phyloP scores from a whole-genome alignment of 148 eudicot genomes.

The Rhododendron williamsianum region DNA sequence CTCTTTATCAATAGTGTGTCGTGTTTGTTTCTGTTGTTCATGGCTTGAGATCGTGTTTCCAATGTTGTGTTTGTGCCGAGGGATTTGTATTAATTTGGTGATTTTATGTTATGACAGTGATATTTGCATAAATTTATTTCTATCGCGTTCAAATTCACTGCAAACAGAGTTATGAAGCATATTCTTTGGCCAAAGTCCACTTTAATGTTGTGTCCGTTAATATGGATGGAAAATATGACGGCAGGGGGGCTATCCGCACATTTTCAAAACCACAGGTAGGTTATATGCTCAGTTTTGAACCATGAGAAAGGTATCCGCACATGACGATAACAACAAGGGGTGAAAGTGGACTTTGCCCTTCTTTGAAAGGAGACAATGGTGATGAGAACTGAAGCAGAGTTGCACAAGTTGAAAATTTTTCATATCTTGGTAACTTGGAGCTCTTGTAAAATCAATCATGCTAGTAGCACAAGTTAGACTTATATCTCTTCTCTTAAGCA shows the following conservation, averaged over 20 bases:
- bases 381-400: not conserved
- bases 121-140: not conserved
- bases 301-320: too few species aligned
- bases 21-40: not conserved
- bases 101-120: not conserved
- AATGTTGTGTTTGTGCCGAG: not conserved
- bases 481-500: not conserved
- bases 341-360: too few species aligned
- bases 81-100: not conserved
- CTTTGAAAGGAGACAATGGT: not conserved
- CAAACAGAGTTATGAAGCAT: not conserved
- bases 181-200: too few species aligned
- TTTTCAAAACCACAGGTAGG: too few species aligned
- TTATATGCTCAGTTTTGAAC: too few species aligned
- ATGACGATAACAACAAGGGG: too few species aligned
- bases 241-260: too few species aligned
- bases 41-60: slow-evolving; percentile 6
- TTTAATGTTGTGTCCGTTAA: too few species aligned
- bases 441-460: not conserved
- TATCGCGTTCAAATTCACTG: not conserved
- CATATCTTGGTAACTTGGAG: not conserved
- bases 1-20: slow-evolving; percentile 13
- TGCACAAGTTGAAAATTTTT: not conserved
- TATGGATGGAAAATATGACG: too few species aligned
- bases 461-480: not conserved